These are phyloP conservation scores for Aspergillus leporis DNA, from an alignment of 495 filamentous ascomycete species.

Conservation along the genomic window DNA sequence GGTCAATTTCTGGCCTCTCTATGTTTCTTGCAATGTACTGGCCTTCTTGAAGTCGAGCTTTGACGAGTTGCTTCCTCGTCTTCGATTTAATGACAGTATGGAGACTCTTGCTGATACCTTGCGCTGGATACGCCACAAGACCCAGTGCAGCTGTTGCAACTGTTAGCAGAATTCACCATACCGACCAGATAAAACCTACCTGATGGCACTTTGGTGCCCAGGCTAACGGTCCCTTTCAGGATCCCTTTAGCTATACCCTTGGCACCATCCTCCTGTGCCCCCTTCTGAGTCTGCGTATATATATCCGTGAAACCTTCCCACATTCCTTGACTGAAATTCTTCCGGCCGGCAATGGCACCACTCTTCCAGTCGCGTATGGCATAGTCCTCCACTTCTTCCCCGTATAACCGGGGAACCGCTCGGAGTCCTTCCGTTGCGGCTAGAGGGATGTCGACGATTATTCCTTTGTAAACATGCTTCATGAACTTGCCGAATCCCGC, in stretches of 20 bases:
- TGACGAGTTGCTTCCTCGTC: constrained; percentile 23
- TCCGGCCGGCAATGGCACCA: constrained; percentile 33
- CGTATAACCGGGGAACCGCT: constrained; percentile 78
- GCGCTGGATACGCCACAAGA: constrained; percentile 27
- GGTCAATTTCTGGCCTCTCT: not conserved
- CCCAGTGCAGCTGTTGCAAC: constrained; percentile 24
- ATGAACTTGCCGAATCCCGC: constrained; percentile 38
- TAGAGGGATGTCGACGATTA: constrained; percentile 64
- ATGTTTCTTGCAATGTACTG: constrained; percentile 3
- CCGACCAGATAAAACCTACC: constrained; percentile 20
- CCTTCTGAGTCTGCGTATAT: constrained; percentile 63
- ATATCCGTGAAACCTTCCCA: constrained; percentile 74
- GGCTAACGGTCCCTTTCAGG: constrained; percentile 72
- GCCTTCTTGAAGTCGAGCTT: constrained; percentile 19
- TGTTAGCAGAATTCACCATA: not conserved
- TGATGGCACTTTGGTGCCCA: constrained; percentile 61
- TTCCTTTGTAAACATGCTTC: constrained; percentile 34
- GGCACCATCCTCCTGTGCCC: constrained; percentile 58
- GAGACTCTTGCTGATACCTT: constrained; percentile 29
- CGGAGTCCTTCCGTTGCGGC: constrained; percentile 81
- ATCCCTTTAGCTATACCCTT: constrained; percentile 65
- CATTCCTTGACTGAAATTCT: constrained; percentile 69
- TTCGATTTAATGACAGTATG: constrained; percentile 24
- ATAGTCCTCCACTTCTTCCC: constrained; percentile 51
- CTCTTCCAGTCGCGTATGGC: constrained; percentile 39